These are phyloP conservation scores for Draba incana DNA, from an alignment of 345 rosid species.

Conservation along the genomic window DNA sequence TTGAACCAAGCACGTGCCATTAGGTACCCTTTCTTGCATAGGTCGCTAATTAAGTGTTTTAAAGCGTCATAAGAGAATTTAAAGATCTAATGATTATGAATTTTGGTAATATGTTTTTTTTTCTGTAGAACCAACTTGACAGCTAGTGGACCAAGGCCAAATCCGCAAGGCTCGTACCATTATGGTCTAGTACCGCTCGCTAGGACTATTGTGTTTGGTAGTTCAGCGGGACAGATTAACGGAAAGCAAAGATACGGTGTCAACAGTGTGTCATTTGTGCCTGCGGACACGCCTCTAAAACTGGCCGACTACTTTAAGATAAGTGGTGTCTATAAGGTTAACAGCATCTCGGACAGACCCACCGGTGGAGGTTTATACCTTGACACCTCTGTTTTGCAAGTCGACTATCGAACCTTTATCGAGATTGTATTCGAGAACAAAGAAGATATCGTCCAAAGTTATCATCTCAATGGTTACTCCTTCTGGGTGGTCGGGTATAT, in stretches of 20 bases:
- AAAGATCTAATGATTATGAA: neutral
- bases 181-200: constrained; percentile 81
- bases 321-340: constrained; percentile 67
- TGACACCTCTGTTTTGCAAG: constrained; percentile 83
- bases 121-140: constrained; percentile 76
- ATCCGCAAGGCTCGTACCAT: constrained; percentile 99
- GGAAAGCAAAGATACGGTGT: constrained; percentile 82
- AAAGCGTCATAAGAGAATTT: neutral
- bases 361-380: constrained; percentile 63
- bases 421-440: constrained; percentile 81
- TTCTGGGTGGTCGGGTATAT: constrained; percentile 93
- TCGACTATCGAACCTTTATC: constrained; percentile 63
- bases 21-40: constrained; percentile 48
- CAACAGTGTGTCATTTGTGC: constrained; percentile 79
- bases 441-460: constrained; percentile 74
- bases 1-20: constrained; percentile 93
- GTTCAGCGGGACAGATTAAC: constrained; percentile 69
- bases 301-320: constrained; percentile 85
- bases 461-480: constrained; percentile 87
- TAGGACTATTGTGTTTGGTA: constrained; percentile 59
- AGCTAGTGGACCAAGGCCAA: constrained; percentile 99
- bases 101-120: constrained; percentile 4
- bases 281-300: constrained; percentile 84
- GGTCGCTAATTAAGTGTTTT: neutral
- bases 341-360: constrained; percentile 70